Evolutionary conservation across 148 eudicot genomes (phyloP), one percentile per base, ranked within the genome.

Genomic region (Linanthus parryae): DNA sequence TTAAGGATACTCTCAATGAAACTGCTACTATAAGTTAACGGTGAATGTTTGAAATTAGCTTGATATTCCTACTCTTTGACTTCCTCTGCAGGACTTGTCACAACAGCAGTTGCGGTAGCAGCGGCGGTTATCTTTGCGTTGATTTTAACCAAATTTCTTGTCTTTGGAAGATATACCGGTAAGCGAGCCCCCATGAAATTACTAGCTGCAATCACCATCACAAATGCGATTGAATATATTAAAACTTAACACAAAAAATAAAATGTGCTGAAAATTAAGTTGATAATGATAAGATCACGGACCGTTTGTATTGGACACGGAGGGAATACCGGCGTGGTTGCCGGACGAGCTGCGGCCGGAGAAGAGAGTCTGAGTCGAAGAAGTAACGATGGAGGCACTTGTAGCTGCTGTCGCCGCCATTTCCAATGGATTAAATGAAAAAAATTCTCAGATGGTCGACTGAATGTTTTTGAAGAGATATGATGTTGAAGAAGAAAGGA

Each of bases 11-110:
- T n/a, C n/a, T n/a, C n/a, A n/a, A n/a, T n/a, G n/a, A n/a, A n/a
- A n/a, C n/a, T n/a, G n/a, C n/a, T n/a, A n/a, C n/a, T n/a, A n/a
- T n/a, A n/a, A n/a, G n/a, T n/a, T n/a, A n/a, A n/a, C n/a, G n/a
- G n/a, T n/a, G n/a, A n/a, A n/a, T 44, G n/a, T 17, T 19, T 31
- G 46, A 36, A 13, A 38, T 22, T 52, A 30, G 14, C n/a, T 28
- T 40, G 26, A 59, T 3, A 8, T 13, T 26, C 89, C 34, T 71
- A 91, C 97, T 83, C 92, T 57, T 78, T 83, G 20, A 71, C 52
- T 65, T 85, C 95, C 52, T 74, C 73, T 26, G 25, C 61, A 0
- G 87, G 76, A 55, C 55, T 28, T 10, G 84, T 27, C 25, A 49
- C 80, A 41, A 78, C 73, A 50, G 71, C 57, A 57, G 77, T 69